Conservation (phyloP, 2,329 filamentous ascomycete species). For the Botrytis byssoidea region DNA sequence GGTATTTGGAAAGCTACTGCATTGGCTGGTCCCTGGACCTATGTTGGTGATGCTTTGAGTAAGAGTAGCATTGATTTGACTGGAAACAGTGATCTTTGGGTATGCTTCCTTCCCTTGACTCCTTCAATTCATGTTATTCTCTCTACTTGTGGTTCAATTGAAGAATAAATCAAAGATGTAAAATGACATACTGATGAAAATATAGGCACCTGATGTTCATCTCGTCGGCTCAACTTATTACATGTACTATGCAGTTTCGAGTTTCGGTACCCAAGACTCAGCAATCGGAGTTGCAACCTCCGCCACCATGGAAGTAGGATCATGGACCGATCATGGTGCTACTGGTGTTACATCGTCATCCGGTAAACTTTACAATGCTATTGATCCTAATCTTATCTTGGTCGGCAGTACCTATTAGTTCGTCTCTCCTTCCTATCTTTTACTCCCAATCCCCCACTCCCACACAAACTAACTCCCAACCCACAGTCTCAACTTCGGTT, state of each 20-base stretch:
- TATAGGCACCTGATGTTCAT: constrained; percentile 61
- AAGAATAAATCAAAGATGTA: not conserved
- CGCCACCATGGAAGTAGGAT: constrained; percentile 50
- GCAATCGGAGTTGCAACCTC: constrained; percentile 51
- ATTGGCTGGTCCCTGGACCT: constrained; percentile 45
- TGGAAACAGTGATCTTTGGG: constrained; percentile 44
- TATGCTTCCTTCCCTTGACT: constrained; percentile 28
- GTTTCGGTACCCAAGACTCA: constrained; percentile 53
- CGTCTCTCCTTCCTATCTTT: not conserved
- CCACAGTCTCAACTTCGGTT: constrained; percentile 57
- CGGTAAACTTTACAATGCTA: constrained; percentile 54
- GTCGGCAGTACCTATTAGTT: constrained; percentile 44
- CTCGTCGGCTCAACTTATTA: constrained; percentile 59
- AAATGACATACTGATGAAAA: not conserved
- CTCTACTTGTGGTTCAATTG: not conserved
- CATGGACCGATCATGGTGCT: constrained; percentile 59
- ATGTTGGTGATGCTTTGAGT: constrained; percentile 41
- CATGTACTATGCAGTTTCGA: constrained; percentile 58
- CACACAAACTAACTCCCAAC: not conserved
- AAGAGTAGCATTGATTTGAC: constrained; percentile 41
- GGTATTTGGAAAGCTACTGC: constrained; percentile 42
- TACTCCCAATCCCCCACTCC: not conserved
- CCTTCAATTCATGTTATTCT: not conserved
- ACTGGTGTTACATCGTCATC: constrained; percentile 50
- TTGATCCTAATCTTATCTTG: constrained; percentile 56